These are phyloP conservation scores for Zelonia costaricensis DNA, from an alignment of 208 protist genomes.

Conservation along the genomic window DNA sequence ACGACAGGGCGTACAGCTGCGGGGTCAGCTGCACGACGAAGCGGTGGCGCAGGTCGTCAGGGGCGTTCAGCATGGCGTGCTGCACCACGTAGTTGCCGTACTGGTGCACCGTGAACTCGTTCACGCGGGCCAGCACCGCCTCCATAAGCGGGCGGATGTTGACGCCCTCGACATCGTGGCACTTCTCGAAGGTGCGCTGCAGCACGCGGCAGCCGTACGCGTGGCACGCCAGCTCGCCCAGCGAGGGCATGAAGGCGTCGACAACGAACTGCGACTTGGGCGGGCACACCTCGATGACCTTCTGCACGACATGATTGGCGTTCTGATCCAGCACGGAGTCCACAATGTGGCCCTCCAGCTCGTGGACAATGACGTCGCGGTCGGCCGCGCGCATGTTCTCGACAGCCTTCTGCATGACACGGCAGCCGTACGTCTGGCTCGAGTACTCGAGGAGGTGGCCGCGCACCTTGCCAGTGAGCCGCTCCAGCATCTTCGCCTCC, in stretches of 20 bases:
- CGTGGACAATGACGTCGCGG: constrained; percentile 57
- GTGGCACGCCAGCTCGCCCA: constrained; percentile 92
- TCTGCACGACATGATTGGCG: constrained; percentile 99
- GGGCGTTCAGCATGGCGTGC: constrained; percentile 95
- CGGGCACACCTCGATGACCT: constrained; percentile 96
- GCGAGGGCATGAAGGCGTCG: constrained; percentile 89
- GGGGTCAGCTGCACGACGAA: constrained; percentile 77
- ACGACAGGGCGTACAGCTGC: constrained; percentile 79
- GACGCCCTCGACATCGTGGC: constrained; percentile 42
- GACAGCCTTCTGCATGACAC: constrained; percentile 97
- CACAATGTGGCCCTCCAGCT: constrained; percentile 91
- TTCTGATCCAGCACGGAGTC: constrained; percentile 98
- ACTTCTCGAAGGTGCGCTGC: constrained; percentile 94
- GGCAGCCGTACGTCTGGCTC: constrained; percentile 96
- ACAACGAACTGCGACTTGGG: constrained; percentile 91
- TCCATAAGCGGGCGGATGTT: constrained; percentile 84
- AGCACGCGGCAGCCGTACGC: constrained; percentile 99
- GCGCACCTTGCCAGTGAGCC: constrained; percentile 67
- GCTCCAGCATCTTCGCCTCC: constrained; percentile 28
- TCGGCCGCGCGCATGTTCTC: constrained; percentile 58
- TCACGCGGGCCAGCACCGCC: constrained; percentile 82
- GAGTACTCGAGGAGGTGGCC: constrained; percentile 89
- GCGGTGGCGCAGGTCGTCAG: constrained; percentile 63
- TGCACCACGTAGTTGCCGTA: constrained; percentile 99
- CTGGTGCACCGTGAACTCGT: constrained; percentile 93